These are phyloP conservation scores for Emiliania huxleyi DNA, from an alignment of 78 protist species.

Conservation along the genomic window DNA sequence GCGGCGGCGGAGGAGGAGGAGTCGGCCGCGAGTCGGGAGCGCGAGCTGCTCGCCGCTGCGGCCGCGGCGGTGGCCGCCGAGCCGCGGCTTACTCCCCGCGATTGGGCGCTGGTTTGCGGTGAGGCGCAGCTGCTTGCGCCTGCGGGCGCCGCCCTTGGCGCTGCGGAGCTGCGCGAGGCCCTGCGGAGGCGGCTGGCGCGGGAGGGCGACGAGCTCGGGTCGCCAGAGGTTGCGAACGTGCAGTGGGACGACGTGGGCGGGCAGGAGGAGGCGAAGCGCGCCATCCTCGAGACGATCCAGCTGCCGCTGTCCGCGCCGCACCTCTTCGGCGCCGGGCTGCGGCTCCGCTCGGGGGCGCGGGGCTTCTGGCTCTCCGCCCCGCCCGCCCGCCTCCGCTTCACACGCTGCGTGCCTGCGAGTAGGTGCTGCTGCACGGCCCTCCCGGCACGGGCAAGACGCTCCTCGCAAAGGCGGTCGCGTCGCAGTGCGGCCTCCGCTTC, in stretches of 20 bases:
- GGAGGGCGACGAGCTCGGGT: not conserved
- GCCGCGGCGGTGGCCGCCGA: too few species aligned
- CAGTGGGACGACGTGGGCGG: conserved; percentile 97
- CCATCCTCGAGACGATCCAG: conserved; percentile 83
- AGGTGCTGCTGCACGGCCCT: conserved; percentile 94
- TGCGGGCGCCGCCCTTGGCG: not conserved
- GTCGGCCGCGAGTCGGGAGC: too few species aligned
- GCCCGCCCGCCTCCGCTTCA: too few species aligned
- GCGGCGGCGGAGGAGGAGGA: too few species aligned
- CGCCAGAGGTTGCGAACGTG: conserved; percentile 79
- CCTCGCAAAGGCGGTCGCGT: conserved; percentile 83
- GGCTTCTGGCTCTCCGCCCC: too few species aligned
- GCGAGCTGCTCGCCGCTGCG: too few species aligned
- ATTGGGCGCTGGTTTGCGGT: not conserved
- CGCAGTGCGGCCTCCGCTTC: conserved; percentile 71
- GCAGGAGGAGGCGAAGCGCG: conserved; percentile 81
- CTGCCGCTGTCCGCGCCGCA: conserved; percentile 85
- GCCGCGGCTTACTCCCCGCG: not conserved
- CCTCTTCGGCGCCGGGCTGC: conserved; percentile 70
- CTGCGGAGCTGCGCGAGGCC: not conserved
- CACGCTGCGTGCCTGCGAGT: too few species aligned
- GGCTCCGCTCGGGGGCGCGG: conserved; percentile 70
- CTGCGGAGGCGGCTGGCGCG: not conserved
- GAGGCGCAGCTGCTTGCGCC: too few species aligned
- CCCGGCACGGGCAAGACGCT: conserved; percentile 93